Percentiles rank a stretch among this genome's conserved stretches.
These are phyloP conservation scores for Kodamaea laetipori DNA, from an alignment of 805 yeast genomes.

Conservation along the genomic window DNA sequence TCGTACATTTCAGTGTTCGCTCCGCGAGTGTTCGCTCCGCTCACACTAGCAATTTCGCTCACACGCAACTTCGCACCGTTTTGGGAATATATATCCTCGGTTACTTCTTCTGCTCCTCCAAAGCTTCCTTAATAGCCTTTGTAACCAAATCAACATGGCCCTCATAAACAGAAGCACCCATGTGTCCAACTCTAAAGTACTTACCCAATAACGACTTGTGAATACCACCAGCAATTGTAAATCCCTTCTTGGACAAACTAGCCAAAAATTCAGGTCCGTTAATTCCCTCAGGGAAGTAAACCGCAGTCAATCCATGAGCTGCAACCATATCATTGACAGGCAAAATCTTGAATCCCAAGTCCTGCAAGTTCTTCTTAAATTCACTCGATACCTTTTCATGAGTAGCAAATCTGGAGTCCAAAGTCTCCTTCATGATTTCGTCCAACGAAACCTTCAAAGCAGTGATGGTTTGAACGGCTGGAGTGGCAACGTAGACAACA, in stretches of 20 bases:
- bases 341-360: conserved; percentile 68
- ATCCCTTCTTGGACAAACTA: conserved; percentile 61
- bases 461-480: conserved; percentile 85
- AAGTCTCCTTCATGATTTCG: conserved; percentile 58
- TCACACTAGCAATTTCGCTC: too few relatives aligned
- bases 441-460: conserved; percentile 76
- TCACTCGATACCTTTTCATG: conserved; percentile 64
- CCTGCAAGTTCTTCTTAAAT: conserved; percentile 60
- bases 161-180: conserved; percentile 73
- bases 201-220: conserved; percentile 76
- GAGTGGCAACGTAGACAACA: conserved; percentile 92
- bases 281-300: conserved; percentile 76
- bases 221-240: conserved; percentile 87
- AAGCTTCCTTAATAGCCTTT: conserved; percentile 39
- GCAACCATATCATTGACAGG: conserved; percentile 58
- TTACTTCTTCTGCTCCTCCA: conserved; percentile 22
- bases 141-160: conserved; percentile 42
- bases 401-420: conserved; percentile 62
- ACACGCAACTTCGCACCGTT: too few relatives aligned
- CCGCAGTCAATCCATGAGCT: conserved; percentile 88
- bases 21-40: too few relatives aligned
- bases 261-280: conserved; percentile 67
- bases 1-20: too few relatives aligned
- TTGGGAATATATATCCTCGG: too few relatives aligned
- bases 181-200: conserved; percentile 93